Evolutionary conservation across 352 stramenopile species (phyloP), one percentile per base, ranked within the genome.

Genomic region (Phytophthora cryptogea): DNA sequence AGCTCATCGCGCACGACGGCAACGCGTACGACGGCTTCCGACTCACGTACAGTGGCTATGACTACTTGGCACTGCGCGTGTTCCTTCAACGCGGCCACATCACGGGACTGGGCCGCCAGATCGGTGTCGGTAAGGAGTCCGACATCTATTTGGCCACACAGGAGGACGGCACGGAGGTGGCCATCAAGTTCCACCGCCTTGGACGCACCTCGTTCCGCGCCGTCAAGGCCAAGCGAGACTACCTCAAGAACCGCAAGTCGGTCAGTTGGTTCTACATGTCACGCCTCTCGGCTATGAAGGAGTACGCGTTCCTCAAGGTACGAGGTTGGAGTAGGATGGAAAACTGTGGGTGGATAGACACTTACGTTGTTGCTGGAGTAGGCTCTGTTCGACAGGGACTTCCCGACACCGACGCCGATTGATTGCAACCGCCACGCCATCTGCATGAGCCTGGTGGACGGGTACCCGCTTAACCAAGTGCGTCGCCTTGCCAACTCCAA

Each of bases 141-240:
- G 98, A 99, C 78, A 98, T 99, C 54, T 99, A 98, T 72, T 65
- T 99, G 40, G 96, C 94, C 20, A 91, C 81, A 5, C 85, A 94
- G 55, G 83, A 92, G 14, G 91, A 98, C 62, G 97, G 97, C 55
- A 97, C 97, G 11, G 93, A 99, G 66, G 74, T 99, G 20, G 96
- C 98, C 5, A 95, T 99, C 48, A 99, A 99, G 76, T 97, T 99
- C 69, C 98, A 99, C 80, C 94, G 98, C n/a, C 86, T 99, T 10
- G 98, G 98, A 42, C 84, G 98, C 57, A 99, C 97, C 28, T 98
- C 91, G 20, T 99, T 99, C 80, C 91, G 96, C 16, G 96, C 96
- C 20, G 96, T 99, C 45, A 97, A 97, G 57, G 80, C 86, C 46
- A 99, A 99, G 83, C 95, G 98, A 58, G 98, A 99, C 72, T 99